Base-by-base conservation (phyloP, 352 stramenopile genomes). In the Phytophthora palmivora region DNA sequence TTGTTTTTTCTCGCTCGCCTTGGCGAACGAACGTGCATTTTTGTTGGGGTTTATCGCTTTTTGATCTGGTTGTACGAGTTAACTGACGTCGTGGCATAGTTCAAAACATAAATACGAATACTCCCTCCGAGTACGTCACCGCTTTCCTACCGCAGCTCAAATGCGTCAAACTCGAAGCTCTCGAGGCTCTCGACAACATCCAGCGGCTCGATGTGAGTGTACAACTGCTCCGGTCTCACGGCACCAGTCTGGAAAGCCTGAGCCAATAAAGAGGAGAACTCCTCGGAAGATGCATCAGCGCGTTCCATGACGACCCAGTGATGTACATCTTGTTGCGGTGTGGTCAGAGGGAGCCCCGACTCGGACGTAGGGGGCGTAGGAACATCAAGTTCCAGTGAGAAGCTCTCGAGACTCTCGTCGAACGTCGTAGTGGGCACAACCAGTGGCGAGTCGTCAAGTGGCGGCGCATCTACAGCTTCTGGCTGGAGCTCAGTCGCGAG, bases 281-380 rank as follows among this genome's bases (percentile, higher is more conserved):
- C 67, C 15, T 72, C 63, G 4, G 67, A 76, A 3, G 63, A 60
- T 12, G 60, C 57, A 19, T 76, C 67, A 4, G 58, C 67, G 44
- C 62, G 62, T 28, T 60, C 33, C 62, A 76, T 72, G 52, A 58
- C 48, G 34, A 63, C 62, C 52, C 65, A 70, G 42, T 76, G 67
- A 19, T 72, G 57, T 37, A 67, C 60, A 38, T 76, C 56, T 32
- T 75, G 67, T 42, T 58, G 45, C 43, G 60, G 8, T 22, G 67
- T 64, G 22, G 50, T 64, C 9, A 33, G 11, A n/a, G 50, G 44
- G 30, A 65, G 47, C 11, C 26, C 30, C 43, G 36, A 58, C 34
- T 64, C 52, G 22, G 38, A 38, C 49, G 32, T 15, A 3, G 36
- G 24, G 2, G 48, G 33, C 0, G 34, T 5, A 24, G 33, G 21